Percentiles rank a stretch among this genome's conserved stretches.
Conservation (phyloP, 2,329 filamentous ascomycete genomes). For the Cylindrodendrum hubeiense region DNA sequence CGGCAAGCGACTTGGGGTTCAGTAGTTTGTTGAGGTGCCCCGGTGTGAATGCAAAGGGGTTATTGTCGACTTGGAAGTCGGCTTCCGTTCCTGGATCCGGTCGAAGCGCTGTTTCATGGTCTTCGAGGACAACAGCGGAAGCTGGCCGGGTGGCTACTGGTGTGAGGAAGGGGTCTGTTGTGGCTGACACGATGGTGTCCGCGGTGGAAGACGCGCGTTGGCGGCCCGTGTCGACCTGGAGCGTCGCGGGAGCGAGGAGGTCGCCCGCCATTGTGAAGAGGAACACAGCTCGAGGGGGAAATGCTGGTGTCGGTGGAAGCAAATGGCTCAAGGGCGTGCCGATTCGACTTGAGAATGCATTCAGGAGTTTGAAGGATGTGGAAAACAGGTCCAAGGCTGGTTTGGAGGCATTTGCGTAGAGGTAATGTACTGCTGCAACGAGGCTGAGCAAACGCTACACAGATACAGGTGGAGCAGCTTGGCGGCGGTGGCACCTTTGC, state of each 20-base stretch:
- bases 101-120: constrained; percentile 57
- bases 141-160: neutral
- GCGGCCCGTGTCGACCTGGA: neutral
- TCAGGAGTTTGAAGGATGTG: neutral
- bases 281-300: neutral
- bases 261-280: neutral
- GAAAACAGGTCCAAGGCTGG: neutral
- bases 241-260: neutral
- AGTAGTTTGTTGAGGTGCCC: constrained; percentile 85
- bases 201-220: neutral
- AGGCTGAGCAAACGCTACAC: neutral
- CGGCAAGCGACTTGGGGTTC: constrained; percentile 85
- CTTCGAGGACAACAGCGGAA: neutral
- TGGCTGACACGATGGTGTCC: neutral
- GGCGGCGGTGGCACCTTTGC: no score
- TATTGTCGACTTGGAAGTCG: constrained; percentile 78
- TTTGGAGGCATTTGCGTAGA: neutral
- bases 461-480: neutral
- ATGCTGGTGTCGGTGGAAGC: neutral
- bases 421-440: neutral
- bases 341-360: neutral
- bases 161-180: neutral
- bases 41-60: constrained; percentile 84
- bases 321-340: neutral
- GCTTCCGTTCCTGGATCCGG: constrained; percentile 79